Percentiles rank a stretch among this genome's conserved stretches.
Conservation (phyloP, 1,284 basidiomycete genomes). For the Fistulinella staudtii region DNA sequence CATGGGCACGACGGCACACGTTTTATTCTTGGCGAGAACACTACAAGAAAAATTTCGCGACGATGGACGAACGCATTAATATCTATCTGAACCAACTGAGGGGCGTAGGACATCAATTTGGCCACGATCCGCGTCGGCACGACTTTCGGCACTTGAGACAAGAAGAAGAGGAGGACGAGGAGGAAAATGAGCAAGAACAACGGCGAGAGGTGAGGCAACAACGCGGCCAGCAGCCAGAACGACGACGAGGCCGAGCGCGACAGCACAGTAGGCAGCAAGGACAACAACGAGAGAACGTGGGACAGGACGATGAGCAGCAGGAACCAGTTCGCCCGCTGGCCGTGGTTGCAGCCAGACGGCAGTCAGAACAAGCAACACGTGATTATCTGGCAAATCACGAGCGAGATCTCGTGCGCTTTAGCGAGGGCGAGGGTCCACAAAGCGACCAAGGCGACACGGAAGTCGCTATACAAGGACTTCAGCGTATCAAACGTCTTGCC, state of each 20-base stretch:
- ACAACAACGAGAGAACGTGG: too few species aligned
- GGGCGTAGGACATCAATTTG: conserved; percentile 17
- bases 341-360: not conserved
- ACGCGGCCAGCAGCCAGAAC: too few species aligned
- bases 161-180: conserved; percentile 10
- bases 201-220: not conserved
- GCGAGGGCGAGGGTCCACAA: not conserved
- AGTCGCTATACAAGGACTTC: conserved; percentile 3
- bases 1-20: conserved; percentile 44
- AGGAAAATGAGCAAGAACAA: not conserved
- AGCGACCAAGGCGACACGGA: not conserved
- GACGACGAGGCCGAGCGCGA: not conserved
- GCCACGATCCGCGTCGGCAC: conserved; percentile 24
- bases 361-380: not conserved
- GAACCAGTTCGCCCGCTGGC: too few species aligned
- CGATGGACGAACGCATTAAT: conserved; percentile 42
- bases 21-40: conserved; percentile 55
- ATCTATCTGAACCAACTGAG: conserved; percentile 19
- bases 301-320: too few species aligned
- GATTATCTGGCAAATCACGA: conserved; percentile 4
- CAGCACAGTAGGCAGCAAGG: not conserved
- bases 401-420: not conserved
- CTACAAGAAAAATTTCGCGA: conserved; percentile 39
- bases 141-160: not conserved
- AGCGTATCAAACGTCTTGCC: conserved; percentile 17